Conservation (phyloP, 768 basidiomycete genomes). For the Mycena chlorophos region DNA sequence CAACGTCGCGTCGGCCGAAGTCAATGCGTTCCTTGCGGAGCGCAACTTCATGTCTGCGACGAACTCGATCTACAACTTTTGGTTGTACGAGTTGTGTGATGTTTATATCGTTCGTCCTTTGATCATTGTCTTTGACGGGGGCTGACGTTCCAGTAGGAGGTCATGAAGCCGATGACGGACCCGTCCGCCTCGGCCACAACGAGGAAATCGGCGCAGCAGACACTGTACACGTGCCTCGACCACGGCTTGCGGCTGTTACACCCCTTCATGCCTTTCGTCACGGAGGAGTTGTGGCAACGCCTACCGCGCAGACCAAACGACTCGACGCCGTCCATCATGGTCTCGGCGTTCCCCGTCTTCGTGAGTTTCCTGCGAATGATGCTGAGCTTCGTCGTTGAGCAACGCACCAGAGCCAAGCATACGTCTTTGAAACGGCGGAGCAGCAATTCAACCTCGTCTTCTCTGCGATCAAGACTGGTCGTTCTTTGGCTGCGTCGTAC, state of each 20-base stretch:
- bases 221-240: constrained; percentile 92
- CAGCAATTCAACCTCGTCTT: constrained; percentile 87
- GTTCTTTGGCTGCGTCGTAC: constrained; percentile 87
- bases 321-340: constrained; percentile 83
- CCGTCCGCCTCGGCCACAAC: constrained; percentile 60
- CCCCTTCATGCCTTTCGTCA: constrained; percentile 99
- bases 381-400: not conserved
- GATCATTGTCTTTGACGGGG: not conserved
- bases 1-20: constrained; percentile 73
- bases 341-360: constrained; percentile 76
- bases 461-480: constrained; percentile 70
- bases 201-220: constrained; percentile 88
- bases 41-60: constrained; percentile 96
- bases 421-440: constrained; percentile 71
- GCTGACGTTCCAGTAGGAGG: constrained; percentile 62
- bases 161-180: constrained; percentile 97
- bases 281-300: constrained; percentile 98
- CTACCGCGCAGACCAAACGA: constrained; percentile 85
- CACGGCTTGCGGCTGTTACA: constrained; percentile 86
- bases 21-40: constrained; percentile 72
- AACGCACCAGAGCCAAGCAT: constrained; percentile 52
- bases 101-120: constrained; percentile 82
- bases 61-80: constrained; percentile 83
- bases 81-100: constrained; percentile 99
- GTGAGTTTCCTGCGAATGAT: constrained; percentile 47